Conservation (phyloP, 805 yeast species). For the Cephaloascus fragrans region DNA sequence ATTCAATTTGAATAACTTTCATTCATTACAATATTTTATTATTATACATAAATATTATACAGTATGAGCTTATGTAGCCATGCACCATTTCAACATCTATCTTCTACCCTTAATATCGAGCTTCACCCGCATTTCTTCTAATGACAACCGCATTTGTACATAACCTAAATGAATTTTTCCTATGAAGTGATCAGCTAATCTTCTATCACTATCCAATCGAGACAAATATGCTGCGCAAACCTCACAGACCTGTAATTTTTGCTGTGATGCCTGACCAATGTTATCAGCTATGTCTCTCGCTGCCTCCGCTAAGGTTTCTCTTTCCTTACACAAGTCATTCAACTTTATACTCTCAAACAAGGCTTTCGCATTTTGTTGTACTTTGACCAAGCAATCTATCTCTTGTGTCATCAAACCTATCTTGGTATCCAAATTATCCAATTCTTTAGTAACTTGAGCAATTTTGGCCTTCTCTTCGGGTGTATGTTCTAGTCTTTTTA, state of each 20-base stretch:
- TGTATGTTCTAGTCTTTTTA: constrained; percentile 58
- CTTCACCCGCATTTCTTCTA: constrained; percentile 24
- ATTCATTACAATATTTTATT: no score
- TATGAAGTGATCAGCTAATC: constrained; percentile 81
- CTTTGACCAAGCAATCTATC: constrained; percentile 38
- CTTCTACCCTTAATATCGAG: constrained; percentile 4
- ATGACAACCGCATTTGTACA: constrained; percentile 59
- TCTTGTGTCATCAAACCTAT: constrained; percentile 65
- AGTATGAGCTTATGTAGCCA: no score
- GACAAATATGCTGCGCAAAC: constrained; percentile 86
- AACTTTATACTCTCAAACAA: constrained; percentile 38
- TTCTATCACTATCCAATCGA: constrained; percentile 74
- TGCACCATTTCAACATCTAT: no score
- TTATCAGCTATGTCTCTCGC: constrained; percentile 57
- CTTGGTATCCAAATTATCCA: constrained; percentile 52
- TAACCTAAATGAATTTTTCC: constrained; percentile 85
- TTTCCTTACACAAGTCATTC: constrained; percentile 32
- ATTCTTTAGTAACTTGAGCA: constrained; percentile 40
- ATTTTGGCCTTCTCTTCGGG: constrained; percentile 62
- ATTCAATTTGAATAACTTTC: no score
- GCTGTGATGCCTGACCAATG: constrained; percentile 79
- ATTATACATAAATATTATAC: no score
- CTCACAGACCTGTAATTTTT: constrained; percentile 82
- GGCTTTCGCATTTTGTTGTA: constrained; percentile 41
- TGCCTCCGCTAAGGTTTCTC: constrained; percentile 43